phyloP scores from a whole-genome alignment of 1,139 yeast genomes.

The Protomyces arabidopsidicola region DNA sequence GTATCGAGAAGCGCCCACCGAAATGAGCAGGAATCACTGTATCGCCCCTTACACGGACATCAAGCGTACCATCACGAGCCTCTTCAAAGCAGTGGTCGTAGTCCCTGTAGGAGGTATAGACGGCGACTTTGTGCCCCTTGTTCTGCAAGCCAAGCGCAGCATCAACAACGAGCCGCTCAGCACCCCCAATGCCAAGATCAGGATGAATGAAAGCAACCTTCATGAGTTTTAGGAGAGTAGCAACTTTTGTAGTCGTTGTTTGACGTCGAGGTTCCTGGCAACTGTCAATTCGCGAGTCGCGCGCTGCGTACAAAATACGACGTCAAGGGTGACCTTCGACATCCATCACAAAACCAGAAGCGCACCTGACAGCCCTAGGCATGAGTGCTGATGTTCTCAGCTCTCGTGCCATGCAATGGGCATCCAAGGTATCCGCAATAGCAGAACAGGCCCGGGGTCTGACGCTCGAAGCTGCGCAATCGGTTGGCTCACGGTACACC shows the following conservation, averaged over 20 bases:
- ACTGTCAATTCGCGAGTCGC: too few species aligned
- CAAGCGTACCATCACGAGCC: constrained; percentile 51
- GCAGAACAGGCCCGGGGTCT: constrained; percentile 24
- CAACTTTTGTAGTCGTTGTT: not conserved
- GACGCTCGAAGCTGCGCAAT: constrained; percentile 25
- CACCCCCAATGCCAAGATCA: constrained; percentile 95
- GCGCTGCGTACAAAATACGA: too few species aligned
- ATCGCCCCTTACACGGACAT: constrained; percentile 76
- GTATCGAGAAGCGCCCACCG: constrained; percentile 62
- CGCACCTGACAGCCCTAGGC: too few species aligned
- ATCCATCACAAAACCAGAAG: too few species aligned
- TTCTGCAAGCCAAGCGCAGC: constrained; percentile 84
- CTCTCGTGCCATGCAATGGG: constrained; percentile 28
- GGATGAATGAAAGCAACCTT: constrained; percentile 88
- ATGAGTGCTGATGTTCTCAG: constrained; percentile 20
- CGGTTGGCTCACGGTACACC: constrained; percentile 21
- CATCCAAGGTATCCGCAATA: constrained; percentile 17
- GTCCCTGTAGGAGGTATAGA: constrained; percentile 90
- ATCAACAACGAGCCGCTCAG: constrained; percentile 90
- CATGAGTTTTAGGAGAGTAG: constrained; percentile 37
- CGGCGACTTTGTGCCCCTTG: constrained; percentile 58
- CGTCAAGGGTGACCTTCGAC: too few species aligned
- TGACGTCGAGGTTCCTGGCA: too few species aligned
- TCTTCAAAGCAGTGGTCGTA: constrained; percentile 84
- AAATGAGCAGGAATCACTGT: constrained; percentile 60